These are phyloP conservation scores for Dillenia suffruticosa DNA, from an alignment of 164 flowering plant species.

Conservation along the genomic window DNA sequence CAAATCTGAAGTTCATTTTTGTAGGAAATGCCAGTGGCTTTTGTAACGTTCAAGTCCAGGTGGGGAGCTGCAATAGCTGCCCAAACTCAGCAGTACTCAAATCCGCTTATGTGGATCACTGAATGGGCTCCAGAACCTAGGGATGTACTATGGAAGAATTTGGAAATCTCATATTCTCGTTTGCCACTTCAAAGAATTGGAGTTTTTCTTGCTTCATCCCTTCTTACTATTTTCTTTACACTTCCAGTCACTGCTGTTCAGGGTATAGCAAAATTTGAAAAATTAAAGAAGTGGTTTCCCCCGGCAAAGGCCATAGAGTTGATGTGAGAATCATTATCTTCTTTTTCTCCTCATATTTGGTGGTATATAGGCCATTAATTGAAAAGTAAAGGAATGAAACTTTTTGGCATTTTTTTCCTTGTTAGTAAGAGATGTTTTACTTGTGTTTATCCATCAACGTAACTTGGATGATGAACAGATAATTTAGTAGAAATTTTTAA, in stretches of 20 bases:
- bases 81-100: constrained; percentile 72
- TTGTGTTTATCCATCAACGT: neutral
- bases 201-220: constrained; percentile 43
- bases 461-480: too few relatives aligned
- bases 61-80: constrained; percentile 70
- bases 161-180: constrained; percentile 39
- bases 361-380: neutral
- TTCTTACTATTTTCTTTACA: constrained; percentile 81
- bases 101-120: constrained; percentile 77
- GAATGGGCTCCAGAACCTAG: constrained; percentile 91
- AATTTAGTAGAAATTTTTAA: too few relatives aligned
- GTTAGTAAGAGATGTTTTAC: neutral
- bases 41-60: constrained; percentile 77
- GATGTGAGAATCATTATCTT: constrained; percentile 43
- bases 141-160: constrained; percentile 78
- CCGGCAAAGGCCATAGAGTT: constrained; percentile 77
- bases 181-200: constrained; percentile 51
- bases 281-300: constrained; percentile 82
- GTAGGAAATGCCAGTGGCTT: constrained; percentile 88
- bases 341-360: neutral
- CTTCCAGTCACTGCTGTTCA: constrained; percentile 90
- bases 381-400: too few relatives aligned
- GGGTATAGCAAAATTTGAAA: constrained; percentile 82
- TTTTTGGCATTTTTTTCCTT: too few relatives aligned
- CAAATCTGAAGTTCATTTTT: constrained; percentile 1